A percentile compares a stretch with the other conserved stretches of the same genome.
Evolutionary conservation across 148 eudicot genomes (phyloP).

Genomic region (Vaccinium darrowii): DNA sequence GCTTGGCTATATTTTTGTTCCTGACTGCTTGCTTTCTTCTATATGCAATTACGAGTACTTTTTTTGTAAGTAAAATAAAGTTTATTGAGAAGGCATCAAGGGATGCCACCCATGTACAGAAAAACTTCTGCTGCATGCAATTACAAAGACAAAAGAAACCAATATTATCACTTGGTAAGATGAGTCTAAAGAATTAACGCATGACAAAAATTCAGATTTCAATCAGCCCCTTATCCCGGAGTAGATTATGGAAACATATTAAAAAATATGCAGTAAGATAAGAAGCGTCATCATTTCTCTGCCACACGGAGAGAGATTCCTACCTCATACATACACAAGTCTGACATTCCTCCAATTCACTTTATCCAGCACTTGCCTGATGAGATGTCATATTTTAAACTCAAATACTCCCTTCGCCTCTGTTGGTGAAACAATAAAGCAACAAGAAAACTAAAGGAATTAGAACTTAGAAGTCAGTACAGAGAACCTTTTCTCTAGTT

Average conservation of each 20-base stretch:
- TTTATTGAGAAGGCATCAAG: too few relatives aligned
- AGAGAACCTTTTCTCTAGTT: background rate
- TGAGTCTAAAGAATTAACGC: background rate
- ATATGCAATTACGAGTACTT: background rate
- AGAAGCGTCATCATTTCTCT: background rate
- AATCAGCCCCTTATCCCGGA: background rate
- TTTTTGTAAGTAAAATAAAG: too few relatives aligned
- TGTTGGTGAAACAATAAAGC: conserved; percentile 24
- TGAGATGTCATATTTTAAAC: conserved; percentile 34
- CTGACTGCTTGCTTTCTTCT: background rate
- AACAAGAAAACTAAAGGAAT: conserved; percentile 20
- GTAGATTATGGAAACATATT: background rate
- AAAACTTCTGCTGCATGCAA: background rate
- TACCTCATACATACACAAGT: conserved; percentile 67
- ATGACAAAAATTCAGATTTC: background rate
- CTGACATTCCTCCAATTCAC: conserved; percentile 51
- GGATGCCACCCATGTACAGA: too few relatives aligned
- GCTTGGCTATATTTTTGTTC: background rate
- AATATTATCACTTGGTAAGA: background rate
- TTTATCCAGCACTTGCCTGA: conserved; percentile 42
- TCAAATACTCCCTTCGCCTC: conserved; percentile 33
- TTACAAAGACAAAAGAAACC: background rate
- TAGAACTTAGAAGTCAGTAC: conserved; percentile 26
- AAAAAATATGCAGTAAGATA: background rate
- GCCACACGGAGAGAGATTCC: conserved; percentile 13